Base-by-base conservation (phyloP, 257 asterid species). In the Penstemon davidsonii region DNA sequence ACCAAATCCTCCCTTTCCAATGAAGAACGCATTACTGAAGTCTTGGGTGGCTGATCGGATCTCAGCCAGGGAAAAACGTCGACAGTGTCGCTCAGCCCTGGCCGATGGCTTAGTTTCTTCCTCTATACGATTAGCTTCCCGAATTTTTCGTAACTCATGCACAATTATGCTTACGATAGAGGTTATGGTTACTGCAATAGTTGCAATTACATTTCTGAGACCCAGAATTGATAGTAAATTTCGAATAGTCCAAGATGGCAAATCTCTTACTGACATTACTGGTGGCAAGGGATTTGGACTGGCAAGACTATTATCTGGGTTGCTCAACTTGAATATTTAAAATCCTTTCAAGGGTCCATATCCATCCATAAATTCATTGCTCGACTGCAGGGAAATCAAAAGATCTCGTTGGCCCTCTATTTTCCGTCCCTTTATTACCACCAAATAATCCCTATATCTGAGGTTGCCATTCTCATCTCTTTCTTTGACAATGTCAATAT, bases 1-100 rank as follows among this genome's bases (percentile, higher is more conserved):
- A 4, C 93, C 92, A 18, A 78, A 80, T 51, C 92, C 92, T 36
- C 86, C 92, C 15, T 39, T 70, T 5, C 89, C 89, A 7, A 86
- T 76, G 18, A 80, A 7, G 19, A 74, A 59, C 38, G 71, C 81
- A 51, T 60, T 54, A 47, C 54, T 76, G 73, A 84, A 86, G 58
- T 80, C 61, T 41, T 60, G 70, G 25, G 90, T 87, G 6, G 84
- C 70, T 10, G 54, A 64, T 43, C 39, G 63, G 42, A 86, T 78
- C 85, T 84, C 85, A 64, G 66, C 65, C 38, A 84, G 69, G 1
- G 84, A 76, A 62, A 84, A 86, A 10, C 56, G 77, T 7, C 84
- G 82, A 69, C 81, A 78, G 40, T 9, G 51, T 19, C 58, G 68
- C 12, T 69, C 79, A 7, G 78, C 78, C 53, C 59, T 43, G 19